phyloP scores from a whole-genome alignment of 495 filamentous ascomycete genomes.

The Cenococcum geophilum region DNA sequence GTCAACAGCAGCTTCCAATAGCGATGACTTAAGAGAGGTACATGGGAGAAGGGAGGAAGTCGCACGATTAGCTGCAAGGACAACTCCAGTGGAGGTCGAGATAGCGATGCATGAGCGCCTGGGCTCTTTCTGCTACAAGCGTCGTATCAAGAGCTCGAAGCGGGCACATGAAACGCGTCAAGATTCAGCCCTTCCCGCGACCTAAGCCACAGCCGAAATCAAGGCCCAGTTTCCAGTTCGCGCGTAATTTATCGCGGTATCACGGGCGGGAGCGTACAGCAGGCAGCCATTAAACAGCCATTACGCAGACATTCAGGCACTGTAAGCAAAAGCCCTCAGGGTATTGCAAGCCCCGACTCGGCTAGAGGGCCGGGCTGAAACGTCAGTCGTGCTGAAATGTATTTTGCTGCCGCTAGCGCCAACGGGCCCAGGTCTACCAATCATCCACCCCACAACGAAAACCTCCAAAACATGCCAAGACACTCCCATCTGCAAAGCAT shows the following conservation, averaged over 20 bases:
- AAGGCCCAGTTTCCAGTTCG: background rate
- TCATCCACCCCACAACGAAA: background rate
- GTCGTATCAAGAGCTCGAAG: conserved; percentile 20
- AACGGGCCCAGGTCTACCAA: background rate
- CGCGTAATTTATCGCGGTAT: background rate
- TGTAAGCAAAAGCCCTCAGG: no score
- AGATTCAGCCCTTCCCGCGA: conserved; percentile 13
- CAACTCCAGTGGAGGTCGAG: conserved; percentile 18
- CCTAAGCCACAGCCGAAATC: background rate
- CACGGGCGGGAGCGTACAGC: background rate
- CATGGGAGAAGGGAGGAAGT: conserved; percentile 21
- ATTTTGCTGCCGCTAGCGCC: background rate
- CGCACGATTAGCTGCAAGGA: conserved; percentile 29
- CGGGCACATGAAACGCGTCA: conserved; percentile 9
- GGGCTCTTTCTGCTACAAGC: conserved; percentile 23
- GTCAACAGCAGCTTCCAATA: conserved; percentile 32
- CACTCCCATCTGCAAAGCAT: background rate
- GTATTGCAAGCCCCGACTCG: no score
- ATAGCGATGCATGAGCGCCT: conserved; percentile 25
- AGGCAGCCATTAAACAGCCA: background rate
- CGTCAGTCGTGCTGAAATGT: background rate
- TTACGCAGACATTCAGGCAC: no score
- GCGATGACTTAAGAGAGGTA: conserved; percentile 21
- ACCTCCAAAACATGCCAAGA: background rate
- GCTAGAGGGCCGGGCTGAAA: background rate